These are phyloP conservation scores for Gloeophyllum trabeum DNA, from an alignment of 768 basidiomycete genomes.

Conservation along the genomic window DNA sequence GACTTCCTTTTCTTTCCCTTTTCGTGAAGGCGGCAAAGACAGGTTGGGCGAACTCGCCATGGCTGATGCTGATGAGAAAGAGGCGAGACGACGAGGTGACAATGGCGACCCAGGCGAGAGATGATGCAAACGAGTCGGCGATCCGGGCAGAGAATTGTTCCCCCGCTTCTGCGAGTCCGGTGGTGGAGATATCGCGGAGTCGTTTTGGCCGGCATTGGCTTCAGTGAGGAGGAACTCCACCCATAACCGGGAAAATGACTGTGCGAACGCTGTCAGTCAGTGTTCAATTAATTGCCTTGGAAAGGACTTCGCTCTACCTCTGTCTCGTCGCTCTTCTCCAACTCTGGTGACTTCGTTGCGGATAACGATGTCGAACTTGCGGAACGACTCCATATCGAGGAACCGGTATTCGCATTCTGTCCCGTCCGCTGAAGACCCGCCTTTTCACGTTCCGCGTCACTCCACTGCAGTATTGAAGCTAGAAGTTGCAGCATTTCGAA, in stretches of 20 bases:
- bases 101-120: not conserved
- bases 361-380: slow-evolving; percentile 11
- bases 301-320: slow-evolving; percentile 37
- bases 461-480: slow-evolving; percentile 86
- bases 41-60: slow-evolving; percentile 31
- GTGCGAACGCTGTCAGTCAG: not conserved
- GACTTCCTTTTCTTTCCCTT: slow-evolving; percentile 35
- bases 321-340: slow-evolving; percentile 75
- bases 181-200: slow-evolving; percentile 9
- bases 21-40: slow-evolving; percentile 25
- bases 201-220: slow-evolving; percentile 41
- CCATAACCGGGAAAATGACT: slow-evolving; percentile 97
- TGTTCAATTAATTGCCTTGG: not conserved
- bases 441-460: slow-evolving; percentile 81
- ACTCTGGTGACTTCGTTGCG: slow-evolving; percentile 29
- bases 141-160: slow-evolving; percentile 26
- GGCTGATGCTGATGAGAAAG: slow-evolving; percentile 25
- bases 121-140: slow-evolving; percentile 9
- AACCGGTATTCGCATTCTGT: slow-evolving; percentile 5
- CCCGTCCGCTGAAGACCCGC: slow-evolving; percentile 68
- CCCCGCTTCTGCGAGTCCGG: slow-evolving; percentile 3
- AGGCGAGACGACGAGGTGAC: slow-evolving; percentile 11
- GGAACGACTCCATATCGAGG: slow-evolving; percentile 18
- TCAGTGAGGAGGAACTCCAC: slow-evolving; percentile 97
- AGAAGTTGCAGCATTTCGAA: slow-evolving; percentile 94